Evolutionary conservation across 306 rosid genomes (phyloP).

Genomic region (Ziziphus jujuba): DNA sequence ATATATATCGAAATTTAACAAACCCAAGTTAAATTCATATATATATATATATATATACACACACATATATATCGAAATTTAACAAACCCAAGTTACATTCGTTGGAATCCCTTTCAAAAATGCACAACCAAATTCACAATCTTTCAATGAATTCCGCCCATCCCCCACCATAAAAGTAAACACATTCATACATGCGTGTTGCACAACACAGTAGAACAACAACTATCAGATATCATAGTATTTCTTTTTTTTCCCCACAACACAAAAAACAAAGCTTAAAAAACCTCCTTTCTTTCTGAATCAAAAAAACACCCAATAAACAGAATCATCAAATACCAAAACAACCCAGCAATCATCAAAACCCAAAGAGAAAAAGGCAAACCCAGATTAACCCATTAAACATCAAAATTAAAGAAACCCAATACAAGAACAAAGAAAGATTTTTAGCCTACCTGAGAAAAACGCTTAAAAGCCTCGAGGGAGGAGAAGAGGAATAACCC

Average conservation of each 20-base stretch:
- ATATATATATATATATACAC: no score
- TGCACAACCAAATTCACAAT: constrained; percentile 10
- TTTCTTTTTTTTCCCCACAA: constrained; percentile 17
- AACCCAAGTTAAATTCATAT: no score
- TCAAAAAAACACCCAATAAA: neutral
- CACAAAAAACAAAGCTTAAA: neutral
- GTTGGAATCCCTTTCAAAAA: neutral
- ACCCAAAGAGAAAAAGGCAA: constrained; percentile 1
- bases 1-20: no score
- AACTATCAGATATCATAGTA: neutral
- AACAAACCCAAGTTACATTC: neutral
- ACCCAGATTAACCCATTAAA: neutral
- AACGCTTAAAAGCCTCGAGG: neutral
- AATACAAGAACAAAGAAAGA: constrained; percentile 8
- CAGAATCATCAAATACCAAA: neutral
- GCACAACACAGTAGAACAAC: neutral
- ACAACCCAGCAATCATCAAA: constrained; percentile 6
- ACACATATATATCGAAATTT: no score
- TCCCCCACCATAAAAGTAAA: neutral
- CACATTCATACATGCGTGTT: neutral
- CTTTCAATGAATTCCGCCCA: no score
- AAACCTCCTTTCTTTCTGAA: constrained; percentile 8
- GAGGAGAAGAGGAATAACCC: neutral
- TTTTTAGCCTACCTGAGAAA: constrained; percentile 6
- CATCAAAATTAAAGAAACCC: neutral